Conservation (phyloP, 2,329 filamentous ascomycete species). For the Hymenoscyphus fraxineus region DNA sequence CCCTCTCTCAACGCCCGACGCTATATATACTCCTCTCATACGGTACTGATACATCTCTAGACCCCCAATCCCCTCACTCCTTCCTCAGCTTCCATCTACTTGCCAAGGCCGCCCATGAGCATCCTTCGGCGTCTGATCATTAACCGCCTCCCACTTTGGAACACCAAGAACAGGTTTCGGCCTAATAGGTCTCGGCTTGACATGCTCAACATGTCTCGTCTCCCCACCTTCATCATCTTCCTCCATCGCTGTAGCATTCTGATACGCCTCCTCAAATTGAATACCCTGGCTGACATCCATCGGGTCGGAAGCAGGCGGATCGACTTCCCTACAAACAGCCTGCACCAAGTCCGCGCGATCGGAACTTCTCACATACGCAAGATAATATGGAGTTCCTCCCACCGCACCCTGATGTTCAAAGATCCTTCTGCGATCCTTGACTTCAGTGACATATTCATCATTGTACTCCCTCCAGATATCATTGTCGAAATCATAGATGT, state of each 20-base stretch:
- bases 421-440: conserved; percentile 61
- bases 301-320: conserved; percentile 11
- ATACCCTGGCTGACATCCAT: conserved; percentile 12
- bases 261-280: conserved; percentile 13
- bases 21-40: too few species aligned
- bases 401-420: conserved; percentile 59
- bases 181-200: conserved; percentile 22
- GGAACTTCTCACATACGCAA: conserved; percentile 75
- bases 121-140: neutral
- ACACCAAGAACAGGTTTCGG: conserved; percentile 20
- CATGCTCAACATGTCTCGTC: conserved; percentile 24
- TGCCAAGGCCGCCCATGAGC: neutral
- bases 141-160: neutral
- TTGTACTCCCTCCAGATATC: conserved; percentile 92
- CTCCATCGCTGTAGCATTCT: neutral
- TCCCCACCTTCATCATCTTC: conserved; percentile 10
- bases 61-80: too few species aligned
- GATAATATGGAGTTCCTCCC: conserved; percentile 75
- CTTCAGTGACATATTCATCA: conserved; percentile 73
- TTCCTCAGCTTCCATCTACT: neutral
- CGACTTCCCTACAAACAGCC: conserved; percentile 47
- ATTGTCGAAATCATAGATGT: conserved; percentile 78
- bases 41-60: too few species aligned
- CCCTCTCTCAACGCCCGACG: too few species aligned
- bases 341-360: conserved; percentile 57